phyloP scores from a whole-genome alignment of 2,329 filamentous ascomycete species.

The Stagonosporopsis vannaccii region DNA sequence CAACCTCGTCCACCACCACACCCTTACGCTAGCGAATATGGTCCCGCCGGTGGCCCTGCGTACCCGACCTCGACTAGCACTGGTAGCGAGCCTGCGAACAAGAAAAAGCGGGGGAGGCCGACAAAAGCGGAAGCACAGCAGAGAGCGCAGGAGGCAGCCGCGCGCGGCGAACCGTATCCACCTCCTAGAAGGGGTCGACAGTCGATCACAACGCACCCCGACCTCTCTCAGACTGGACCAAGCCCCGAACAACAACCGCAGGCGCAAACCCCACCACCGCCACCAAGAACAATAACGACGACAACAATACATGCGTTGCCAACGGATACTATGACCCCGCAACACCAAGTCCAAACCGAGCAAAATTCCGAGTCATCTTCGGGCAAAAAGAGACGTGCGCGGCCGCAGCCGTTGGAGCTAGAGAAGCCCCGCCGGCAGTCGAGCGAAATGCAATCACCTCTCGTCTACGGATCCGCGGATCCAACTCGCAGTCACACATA shows the following conservation, averaged over 20 bases:
- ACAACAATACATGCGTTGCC: slow-evolving; percentile 25
- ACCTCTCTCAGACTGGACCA: slow-evolving; percentile 23
- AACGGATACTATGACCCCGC: slow-evolving; percentile 37
- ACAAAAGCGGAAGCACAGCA: slow-evolving; percentile 57
- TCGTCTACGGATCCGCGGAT: slow-evolving; percentile 39
- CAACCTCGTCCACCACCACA: slow-evolving; percentile 55
- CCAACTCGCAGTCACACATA: slow-evolving; percentile 38
- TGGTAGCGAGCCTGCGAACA: slow-evolving; percentile 48
- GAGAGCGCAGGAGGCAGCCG: slow-evolving; percentile 52
- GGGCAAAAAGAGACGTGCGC: slow-evolving; percentile 43
- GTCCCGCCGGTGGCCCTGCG: slow-evolving; percentile 34
- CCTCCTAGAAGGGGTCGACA: slow-evolving; percentile 45
- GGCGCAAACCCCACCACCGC: slow-evolving; percentile 40
- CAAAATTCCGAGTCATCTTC: slow-evolving; percentile 45
- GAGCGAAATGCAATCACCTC: slow-evolving; percentile 42
- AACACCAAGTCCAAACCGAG: slow-evolving; percentile 37
- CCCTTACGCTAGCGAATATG: slow-evolving; percentile 42
- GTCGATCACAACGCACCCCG: slow-evolving; percentile 40
- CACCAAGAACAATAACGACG: too few species aligned
- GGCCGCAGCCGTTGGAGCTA: slow-evolving; percentile 43
- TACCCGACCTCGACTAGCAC: slow-evolving; percentile 40
- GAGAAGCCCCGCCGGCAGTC: slow-evolving; percentile 37
- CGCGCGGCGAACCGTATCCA: slow-evolving; percentile 50
- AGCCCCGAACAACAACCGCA: slow-evolving; percentile 34
- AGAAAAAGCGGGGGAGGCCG: slow-evolving; percentile 58